These are phyloP conservation scores for Acer negundo DNA, from an alignment of 345 rosid species.

Conservation along the genomic window DNA sequence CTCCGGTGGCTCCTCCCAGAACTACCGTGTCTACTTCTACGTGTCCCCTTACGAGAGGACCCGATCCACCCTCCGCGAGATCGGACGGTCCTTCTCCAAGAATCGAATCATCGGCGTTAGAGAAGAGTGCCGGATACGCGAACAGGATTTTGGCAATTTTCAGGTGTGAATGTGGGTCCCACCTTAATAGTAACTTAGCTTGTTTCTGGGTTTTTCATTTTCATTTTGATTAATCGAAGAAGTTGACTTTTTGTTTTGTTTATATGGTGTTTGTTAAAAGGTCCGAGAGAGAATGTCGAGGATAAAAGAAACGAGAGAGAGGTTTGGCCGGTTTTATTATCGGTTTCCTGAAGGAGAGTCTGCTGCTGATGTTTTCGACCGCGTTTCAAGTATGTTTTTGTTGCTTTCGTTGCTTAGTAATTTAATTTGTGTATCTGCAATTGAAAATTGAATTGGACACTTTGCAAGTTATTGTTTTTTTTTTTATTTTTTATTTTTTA, in stretches of 20 bases:
- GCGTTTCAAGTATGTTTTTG: conserved; percentile 74
- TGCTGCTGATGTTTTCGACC: conserved; percentile 96
- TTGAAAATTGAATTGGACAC: background rate
- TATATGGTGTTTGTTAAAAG: background rate
- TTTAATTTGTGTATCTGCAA: background rate
- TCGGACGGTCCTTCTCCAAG: conserved; percentile 77
- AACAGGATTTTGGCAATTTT: conserved; percentile 97
- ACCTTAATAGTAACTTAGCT: background rate
- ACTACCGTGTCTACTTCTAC: conserved; percentile 88
- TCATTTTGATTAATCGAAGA: too few relatives aligned
- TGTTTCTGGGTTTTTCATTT: too few relatives aligned
- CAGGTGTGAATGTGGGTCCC: conserved; percentile 39
- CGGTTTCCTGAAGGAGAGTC: conserved; percentile 99
- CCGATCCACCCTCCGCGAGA: conserved; percentile 86
- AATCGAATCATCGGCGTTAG: conserved; percentile 84
- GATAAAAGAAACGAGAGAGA: conserved; percentile 68
- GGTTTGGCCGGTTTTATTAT: conserved; percentile 82
- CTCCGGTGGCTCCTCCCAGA: conserved; percentile 18
- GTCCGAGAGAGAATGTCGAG: conserved; percentile 76
- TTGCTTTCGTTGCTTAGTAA: background rate
- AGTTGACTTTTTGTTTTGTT: background rate
- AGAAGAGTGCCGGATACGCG: conserved; percentile 88
- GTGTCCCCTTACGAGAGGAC: conserved; percentile 94
- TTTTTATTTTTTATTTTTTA: background rate
- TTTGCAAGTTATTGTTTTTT: background rate